Conservation (phyloP, 768 basidiomycete species). For the Boletus rufocinnamomeus region DNA sequence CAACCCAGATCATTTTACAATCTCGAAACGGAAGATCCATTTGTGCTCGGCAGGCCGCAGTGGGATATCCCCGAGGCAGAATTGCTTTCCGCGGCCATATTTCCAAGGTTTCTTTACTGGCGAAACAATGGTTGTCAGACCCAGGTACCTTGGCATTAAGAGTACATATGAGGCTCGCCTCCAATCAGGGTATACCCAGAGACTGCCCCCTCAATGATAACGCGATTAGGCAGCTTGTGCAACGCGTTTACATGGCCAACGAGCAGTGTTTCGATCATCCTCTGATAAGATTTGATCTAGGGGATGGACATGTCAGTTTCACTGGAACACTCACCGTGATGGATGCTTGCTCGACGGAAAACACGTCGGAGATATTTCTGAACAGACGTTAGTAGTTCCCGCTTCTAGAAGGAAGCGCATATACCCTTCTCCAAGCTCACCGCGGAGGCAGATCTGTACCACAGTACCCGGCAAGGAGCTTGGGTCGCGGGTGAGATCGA, state of each 20-base stretch:
- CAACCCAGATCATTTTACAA: neutral
- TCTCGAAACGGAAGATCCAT: slow-evolving; percentile 29
- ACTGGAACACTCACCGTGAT: slow-evolving; percentile 23
- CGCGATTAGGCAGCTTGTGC: slow-evolving; percentile 16
- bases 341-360: slow-evolving; percentile 8
- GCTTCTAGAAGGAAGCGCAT: slow-evolving; percentile 5
- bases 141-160: neutral
- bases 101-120: slow-evolving; percentile 30
- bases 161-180: slow-evolving; percentile 6
- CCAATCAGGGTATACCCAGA: slow-evolving; percentile 26
- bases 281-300: slow-evolving; percentile 9
- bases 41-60: slow-evolving; percentile 29
- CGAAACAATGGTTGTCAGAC: slow-evolving; percentile 11
- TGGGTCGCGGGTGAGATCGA: neutral
- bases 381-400: slow-evolving; percentile 2
- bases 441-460: slow-evolving; percentile 28
- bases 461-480: slow-evolving; percentile 19
- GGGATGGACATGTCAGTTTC: neutral
- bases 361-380: slow-evolving; percentile 13
- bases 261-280: slow-evolving; percentile 29
- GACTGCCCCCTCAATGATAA: slow-evolving; percentile 13
- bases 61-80: slow-evolving; percentile 21
- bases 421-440: slow-evolving; percentile 20
- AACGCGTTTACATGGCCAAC: slow-evolving; percentile 20
- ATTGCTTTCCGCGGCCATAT: slow-evolving; percentile 32